A percentile compares a stretch with the other conserved stretches of the same genome.
Conservation (phyloP, 73 alveolate genomes). For the Paraurostyla sp. region DNA sequence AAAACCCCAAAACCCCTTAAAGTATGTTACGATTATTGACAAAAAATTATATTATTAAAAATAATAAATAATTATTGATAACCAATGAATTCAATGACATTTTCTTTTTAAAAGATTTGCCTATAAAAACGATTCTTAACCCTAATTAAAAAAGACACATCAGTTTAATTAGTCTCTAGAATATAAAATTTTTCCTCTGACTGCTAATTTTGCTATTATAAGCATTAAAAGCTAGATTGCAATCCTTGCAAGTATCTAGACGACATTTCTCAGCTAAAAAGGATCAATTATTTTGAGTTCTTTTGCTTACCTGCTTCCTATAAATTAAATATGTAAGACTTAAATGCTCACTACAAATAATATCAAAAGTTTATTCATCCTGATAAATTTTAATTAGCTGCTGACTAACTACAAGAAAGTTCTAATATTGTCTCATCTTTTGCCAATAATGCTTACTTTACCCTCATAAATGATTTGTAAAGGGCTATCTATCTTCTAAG, state of each 20-base stretch:
- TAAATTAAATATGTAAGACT: neutral
- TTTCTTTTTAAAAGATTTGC: neutral
- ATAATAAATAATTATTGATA: no score
- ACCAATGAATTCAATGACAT: neutral
- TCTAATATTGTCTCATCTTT: constrained; percentile 41
- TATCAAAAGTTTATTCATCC: constrained; percentile 48
- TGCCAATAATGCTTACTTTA: constrained; percentile 49
- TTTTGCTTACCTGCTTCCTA: neutral
- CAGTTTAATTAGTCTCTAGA: neutral
- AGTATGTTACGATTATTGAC: neutral
- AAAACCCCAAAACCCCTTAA: neutral
- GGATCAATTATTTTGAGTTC: constrained; percentile 1
- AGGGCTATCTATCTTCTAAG: constrained; percentile 36
- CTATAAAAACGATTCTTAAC: neutral
- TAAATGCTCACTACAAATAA: neutral
- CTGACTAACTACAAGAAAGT: neutral
- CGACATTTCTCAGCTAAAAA: neutral
- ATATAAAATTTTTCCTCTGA: neutral
- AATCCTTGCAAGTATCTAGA: constrained; percentile 53
- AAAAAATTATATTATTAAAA: no score
- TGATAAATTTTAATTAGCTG: constrained; percentile 44
- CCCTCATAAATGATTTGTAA: constrained; percentile 22
- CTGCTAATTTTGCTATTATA: neutral
- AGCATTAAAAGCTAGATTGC: constrained; percentile 14
- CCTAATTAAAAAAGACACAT: neutral